A percentile compares a stretch with the other conserved stretches of the same genome.
phyloP scores from a whole-genome alignment of 495 filamentous ascomycete species.

The Annulohypoxylon moriforme region DNA sequence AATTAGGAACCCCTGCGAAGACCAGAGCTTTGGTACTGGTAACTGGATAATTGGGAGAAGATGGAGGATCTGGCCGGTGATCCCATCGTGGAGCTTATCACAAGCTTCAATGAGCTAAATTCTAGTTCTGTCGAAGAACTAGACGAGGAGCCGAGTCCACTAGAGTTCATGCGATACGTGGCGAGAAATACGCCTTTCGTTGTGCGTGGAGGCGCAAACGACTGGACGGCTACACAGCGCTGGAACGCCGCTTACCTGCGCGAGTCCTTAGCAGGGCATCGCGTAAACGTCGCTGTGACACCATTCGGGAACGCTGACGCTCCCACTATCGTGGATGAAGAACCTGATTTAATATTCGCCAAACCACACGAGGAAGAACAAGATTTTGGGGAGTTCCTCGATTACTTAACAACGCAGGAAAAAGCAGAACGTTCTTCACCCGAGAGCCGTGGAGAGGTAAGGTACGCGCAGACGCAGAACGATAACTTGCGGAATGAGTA shows the following conservation, averaged over 20 bases:
- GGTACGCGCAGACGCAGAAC: conserved; percentile 74
- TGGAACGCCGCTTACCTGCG: conserved; percentile 71
- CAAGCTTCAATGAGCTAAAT: conserved; percentile 76
- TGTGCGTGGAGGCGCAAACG: conserved; percentile 64
- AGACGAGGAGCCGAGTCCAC: conserved; percentile 69
- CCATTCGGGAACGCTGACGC: conserved; percentile 75
- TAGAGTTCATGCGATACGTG: conserved; percentile 80
- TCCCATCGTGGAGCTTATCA: conserved; percentile 66
- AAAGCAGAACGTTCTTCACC: conserved; percentile 8
- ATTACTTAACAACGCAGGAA: conserved; percentile 58
- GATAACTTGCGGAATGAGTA: conserved; percentile 81
- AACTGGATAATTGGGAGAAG: conserved; percentile 3
- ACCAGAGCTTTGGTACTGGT: neutral
- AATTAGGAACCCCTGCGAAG: conserved; percentile 1
- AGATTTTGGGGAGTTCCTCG: conserved; percentile 58
- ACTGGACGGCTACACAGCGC: conserved; percentile 67
- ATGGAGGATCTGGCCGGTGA: conserved; percentile 40
- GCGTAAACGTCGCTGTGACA: conserved; percentile 77
- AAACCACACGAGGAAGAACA: conserved; percentile 67
- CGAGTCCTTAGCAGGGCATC: conserved; percentile 58
- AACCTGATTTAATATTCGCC: conserved; percentile 60
- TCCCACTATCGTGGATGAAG: conserved; percentile 53
- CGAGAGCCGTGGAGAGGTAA: conserved; percentile 48
- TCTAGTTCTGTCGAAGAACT: conserved; percentile 64
- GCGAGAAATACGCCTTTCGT: conserved; percentile 76